Base-by-base conservation (phyloP, 108 stramenopile genomes). In the Fragilaria crotonensis region DNA sequence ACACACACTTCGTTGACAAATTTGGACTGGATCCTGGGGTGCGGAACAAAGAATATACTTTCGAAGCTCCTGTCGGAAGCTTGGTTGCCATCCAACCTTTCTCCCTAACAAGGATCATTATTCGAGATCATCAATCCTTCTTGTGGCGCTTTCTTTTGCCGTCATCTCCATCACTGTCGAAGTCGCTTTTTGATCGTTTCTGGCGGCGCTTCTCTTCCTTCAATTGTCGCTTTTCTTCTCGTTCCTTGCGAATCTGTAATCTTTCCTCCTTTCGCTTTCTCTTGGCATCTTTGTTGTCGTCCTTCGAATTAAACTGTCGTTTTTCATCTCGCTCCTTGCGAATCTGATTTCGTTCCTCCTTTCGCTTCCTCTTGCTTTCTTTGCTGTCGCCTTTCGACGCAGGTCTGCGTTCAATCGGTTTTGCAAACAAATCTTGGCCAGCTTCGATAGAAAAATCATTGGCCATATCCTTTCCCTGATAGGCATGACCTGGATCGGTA, bases 401-500 rank as follows among this genome's bases (percentile, higher is more conserved):
- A 33, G 1, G 25, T 14, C 28, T 68, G 25, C 14, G 49, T 52
- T 54, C 30, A n/a, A 28, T 60, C 33, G 68, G 52, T 7, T 71
- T 54, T 44, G 87, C 90, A 65, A 94, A 98, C 54, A 96, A 71
- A 76, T 98, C 95, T 48, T 92, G 84, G 32, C 97, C 97, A 54
- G 80, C 53, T 27, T 81, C 70, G 30, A 98, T 72, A 52, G 76
- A 66, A 46, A 73, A 92, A 9, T 78, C 44, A 22, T 77, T 85
- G 5, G 76, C 84, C 51, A 96, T 57, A 60, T 93, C 84, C 56
- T 86, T 73, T 18, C 77, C 90, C 49, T 92, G 52, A 52, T 98
- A 97, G 1, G 94, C 94, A 64, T 95, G 90, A 4, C 97, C 97
- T 9, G 82, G 64, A 58, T 49, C 70, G 54, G 50, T 55, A 57